These are phyloP conservation scores for Jackrogersella multiformis DNA, from an alignment of 495 filamentous ascomycete genomes.

Conservation along the genomic window DNA sequence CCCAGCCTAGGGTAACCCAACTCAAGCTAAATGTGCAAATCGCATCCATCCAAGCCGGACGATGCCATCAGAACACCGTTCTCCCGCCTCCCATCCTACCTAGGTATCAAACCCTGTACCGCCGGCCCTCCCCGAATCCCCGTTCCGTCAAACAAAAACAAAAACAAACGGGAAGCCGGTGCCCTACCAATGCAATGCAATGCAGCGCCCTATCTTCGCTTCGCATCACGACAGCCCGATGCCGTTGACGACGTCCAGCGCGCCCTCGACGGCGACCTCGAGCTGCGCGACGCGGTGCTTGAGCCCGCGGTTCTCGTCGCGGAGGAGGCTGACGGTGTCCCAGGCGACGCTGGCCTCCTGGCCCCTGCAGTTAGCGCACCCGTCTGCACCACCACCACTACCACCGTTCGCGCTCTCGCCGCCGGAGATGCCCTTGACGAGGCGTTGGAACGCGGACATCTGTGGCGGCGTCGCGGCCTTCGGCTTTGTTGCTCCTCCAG, in stretches of 20 bases:
- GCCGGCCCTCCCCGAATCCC: too few relatives aligned
- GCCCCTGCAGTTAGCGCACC: slow-evolving; percentile 69
- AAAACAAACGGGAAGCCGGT: too few relatives aligned
- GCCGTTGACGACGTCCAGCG: slow-evolving; percentile 70
- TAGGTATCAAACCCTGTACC: neutral
- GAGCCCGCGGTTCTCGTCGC: slow-evolving; percentile 76
- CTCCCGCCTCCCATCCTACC: neutral
- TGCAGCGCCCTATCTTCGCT: too few relatives aligned
- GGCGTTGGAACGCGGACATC: slow-evolving; percentile 60
- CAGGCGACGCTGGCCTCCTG: slow-evolving; percentile 72
- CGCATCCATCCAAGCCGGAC: slow-evolving; percentile 17
- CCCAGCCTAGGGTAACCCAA: too few relatives aligned
- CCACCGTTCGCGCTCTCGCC: slow-evolving; percentile 17
- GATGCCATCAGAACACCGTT: neutral
- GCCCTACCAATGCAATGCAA: too few relatives aligned
- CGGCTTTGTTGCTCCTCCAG: neutral
- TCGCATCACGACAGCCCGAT: slow-evolving; percentile 47
- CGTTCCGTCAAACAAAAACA: too few relatives aligned
- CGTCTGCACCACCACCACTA: slow-evolving; percentile 38
- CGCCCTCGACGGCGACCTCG: slow-evolving; percentile 75
- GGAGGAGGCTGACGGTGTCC: slow-evolving; percentile 73
- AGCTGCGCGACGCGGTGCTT: slow-evolving; percentile 73
- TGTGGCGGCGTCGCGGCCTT: slow-evolving; percentile 28
- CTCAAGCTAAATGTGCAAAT: slow-evolving; percentile 13
- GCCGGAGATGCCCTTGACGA: slow-evolving; percentile 58